These are phyloP conservation scores for Cronartium ribicola DNA, from an alignment of 1,284 basidiomycete species.

Conservation along the genomic window DNA sequence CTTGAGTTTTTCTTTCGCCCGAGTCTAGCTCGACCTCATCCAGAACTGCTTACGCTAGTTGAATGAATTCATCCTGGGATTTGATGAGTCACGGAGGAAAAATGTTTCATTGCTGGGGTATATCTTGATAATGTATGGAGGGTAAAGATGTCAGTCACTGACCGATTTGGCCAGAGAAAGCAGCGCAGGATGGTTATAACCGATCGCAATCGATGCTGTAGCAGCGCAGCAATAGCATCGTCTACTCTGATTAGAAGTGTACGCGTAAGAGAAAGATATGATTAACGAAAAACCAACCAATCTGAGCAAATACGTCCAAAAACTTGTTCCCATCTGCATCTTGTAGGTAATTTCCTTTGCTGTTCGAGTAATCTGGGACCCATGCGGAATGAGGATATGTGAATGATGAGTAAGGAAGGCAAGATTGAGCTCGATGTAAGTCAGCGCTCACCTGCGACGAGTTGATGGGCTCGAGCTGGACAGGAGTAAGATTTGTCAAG, in stretches of 20 bases:
- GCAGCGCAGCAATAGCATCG: background rate
- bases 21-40: too few relatives aligned
- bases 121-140: background rate
- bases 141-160: slow-evolving; percentile 8
- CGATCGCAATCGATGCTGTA: slow-evolving; percentile 53
- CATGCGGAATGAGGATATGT: background rate
- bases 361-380: slow-evolving; percentile 34
- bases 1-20: too few relatives aligned
- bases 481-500: background rate
- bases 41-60: slow-evolving; percentile 48
- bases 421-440: background rate
- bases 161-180: slow-evolving; percentile 53
- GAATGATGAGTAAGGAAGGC: background rate
- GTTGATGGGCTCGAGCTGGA: slow-evolving; percentile 33
- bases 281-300: slow-evolving; percentile 45
- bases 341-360: slow-evolving; percentile 55
- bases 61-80: slow-evolving; percentile 52
- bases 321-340: slow-evolving; percentile 59
- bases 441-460: slow-evolving; percentile 31
- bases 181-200: slow-evolving; percentile 57
- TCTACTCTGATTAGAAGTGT: background rate
- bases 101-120: background rate
- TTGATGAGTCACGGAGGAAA: background rate
- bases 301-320: slow-evolving; percentile 59
- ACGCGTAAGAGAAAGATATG: too few relatives aligned